Base-by-base conservation (phyloP, 2,329 filamentous ascomycete genomes). In the Aspergillus cejpii region DNA sequence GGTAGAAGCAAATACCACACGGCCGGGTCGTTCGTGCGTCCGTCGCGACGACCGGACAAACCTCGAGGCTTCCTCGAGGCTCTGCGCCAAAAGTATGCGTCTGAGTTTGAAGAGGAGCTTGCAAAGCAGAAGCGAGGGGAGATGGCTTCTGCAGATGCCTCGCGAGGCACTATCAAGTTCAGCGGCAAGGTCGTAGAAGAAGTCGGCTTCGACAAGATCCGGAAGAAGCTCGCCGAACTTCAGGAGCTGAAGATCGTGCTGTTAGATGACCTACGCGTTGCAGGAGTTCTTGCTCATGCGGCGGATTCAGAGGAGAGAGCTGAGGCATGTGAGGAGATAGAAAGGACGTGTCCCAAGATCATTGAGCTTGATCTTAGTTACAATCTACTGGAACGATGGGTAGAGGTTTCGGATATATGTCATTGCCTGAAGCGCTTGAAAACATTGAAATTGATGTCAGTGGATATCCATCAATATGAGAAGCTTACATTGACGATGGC, bases 141-240 rank as follows among this genome's bases (percentile, higher is more conserved):
- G 21, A 31, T 29, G 3, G 26, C 33, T 34, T 28, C 50, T 3
- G 44, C 34, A 6, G 33, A 44, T 19, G 41, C 43, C 45, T 64
- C 69, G 10, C 63, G 69, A 6, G 73, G 75, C 39, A 74, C 79
- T 39, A 84, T 94, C 50, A 70, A 84, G 75, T 75, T 94, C 74
- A 69, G 86, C 67, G 75, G 77, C 28, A 97, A 97, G 68, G 78
- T 90, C 14, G 91, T 87, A 4, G 85, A 97, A 69, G 91, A 97
- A 69, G 80, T 97, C 26, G 92, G 92, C 23, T 97, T 97, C 56
- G 89, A 94, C 55, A 96, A 96, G 73, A 87, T 96, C 54, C 80
- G 85, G 34, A 78, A 78, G 53, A 81, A 90, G 66, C 82, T 94
- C 59, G 84, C 89, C 5, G 58, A 84, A 60, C 73, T 97, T 24